Conservation (phyloP, 345 rosid genomes). For the Pelargonium nanum region DNA sequence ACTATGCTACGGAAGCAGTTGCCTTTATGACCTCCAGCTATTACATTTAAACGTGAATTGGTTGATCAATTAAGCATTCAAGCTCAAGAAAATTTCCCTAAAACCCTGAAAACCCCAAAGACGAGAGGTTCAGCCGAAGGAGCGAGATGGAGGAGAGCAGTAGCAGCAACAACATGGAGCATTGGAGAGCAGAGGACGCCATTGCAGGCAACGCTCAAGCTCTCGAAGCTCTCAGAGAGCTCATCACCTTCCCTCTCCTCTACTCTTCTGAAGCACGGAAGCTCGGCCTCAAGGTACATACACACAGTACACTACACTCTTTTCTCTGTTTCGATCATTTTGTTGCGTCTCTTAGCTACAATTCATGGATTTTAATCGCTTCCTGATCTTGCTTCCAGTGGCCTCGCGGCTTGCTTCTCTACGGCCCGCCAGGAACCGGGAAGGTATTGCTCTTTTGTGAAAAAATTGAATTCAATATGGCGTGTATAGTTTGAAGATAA, state of each 20-base stretch:
- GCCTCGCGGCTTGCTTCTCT: conserved; percentile 78
- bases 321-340: neutral
- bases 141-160: conserved; percentile 7
- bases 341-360: neutral
- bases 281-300: conserved; percentile 78
- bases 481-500: neutral
- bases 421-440: conserved; percentile 92
- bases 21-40: neutral
- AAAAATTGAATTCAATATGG: neutral
- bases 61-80: too few relatives aligned
- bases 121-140: too few relatives aligned
- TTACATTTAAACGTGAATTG: neutral
- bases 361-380: neutral
- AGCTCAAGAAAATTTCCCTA: neutral
- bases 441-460: conserved; percentile 41
- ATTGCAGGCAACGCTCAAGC: conserved; percentile 72
- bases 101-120: too few relatives aligned
- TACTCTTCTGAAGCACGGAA: conserved; percentile 57
- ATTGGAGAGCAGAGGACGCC: conserved; percentile 63
- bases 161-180: conserved; percentile 13
- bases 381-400: conserved; percentile 35
- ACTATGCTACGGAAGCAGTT: conserved; percentile 95
- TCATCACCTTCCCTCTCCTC: conserved; percentile 60
- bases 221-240: conserved; percentile 75
- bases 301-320: neutral